These are phyloP conservation scores for Botrytis pseudocinerea DNA, from an alignment of 2,329 filamentous ascomycete species.

Conservation along the genomic window DNA sequence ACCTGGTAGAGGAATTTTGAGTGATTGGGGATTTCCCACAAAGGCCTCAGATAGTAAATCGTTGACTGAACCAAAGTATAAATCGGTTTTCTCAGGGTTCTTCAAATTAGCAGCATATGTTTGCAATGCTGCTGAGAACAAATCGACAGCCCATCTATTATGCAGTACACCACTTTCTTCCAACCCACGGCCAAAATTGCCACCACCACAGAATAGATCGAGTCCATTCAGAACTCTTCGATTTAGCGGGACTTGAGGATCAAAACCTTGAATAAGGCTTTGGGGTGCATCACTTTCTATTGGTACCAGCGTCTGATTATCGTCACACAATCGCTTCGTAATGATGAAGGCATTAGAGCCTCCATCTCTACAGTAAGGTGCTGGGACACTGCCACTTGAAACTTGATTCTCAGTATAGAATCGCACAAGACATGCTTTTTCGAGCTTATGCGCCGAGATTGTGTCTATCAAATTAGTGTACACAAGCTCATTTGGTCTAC, in stretches of 20 bases:
- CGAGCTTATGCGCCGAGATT: conserved; percentile 47
- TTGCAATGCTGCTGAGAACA: conserved; percentile 62
- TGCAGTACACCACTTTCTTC: conserved; percentile 68
- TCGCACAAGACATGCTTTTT: conserved; percentile 60
- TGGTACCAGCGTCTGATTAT: conserved; percentile 40
- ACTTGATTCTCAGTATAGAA: conserved; percentile 49
- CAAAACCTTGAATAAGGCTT: conserved; percentile 55
- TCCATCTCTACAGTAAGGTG: conserved; percentile 66
- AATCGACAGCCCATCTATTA: conserved; percentile 70
- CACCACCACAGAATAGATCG: conserved; percentile 76
- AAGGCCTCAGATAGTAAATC: conserved; percentile 61
- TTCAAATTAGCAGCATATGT: conserved; percentile 70
- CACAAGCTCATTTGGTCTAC: conserved; percentile 51
- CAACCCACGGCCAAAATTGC: conserved; percentile 73
- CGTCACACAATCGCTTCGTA: conserved; percentile 45
- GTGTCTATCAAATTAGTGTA: conserved; percentile 50
- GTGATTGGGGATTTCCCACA: conserved; percentile 46
- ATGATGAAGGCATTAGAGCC: conserved; percentile 68
- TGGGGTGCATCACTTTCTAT: conserved; percentile 41
- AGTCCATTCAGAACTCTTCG: conserved; percentile 56
- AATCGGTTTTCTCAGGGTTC: conserved; percentile 45
- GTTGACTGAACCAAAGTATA: conserved; percentile 73
- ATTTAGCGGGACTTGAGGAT: conserved; percentile 43
- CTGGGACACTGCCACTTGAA: conserved; percentile 47
- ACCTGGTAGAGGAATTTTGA: conserved; percentile 57